These are phyloP conservation scores for Litchi chinensis DNA, from an alignment of 345 rosid genomes.

Conservation along the genomic window DNA sequence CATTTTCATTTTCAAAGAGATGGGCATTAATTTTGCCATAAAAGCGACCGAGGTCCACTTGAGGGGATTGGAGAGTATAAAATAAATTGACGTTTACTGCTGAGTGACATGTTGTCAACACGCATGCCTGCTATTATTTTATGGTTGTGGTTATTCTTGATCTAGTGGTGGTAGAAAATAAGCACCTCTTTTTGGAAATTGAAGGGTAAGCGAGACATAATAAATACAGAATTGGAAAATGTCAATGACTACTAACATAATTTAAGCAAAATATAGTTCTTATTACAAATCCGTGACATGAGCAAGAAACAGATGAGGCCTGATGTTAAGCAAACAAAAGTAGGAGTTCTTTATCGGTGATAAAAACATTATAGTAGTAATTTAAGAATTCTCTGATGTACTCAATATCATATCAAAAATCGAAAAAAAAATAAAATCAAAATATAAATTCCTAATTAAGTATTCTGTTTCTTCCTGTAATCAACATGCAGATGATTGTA, in stretches of 20 bases:
- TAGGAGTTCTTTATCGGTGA: no score
- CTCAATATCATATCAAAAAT: no score
- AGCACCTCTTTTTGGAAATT: slow-evolving; percentile 2
- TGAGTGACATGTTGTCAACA: background rate
- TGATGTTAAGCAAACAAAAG: no score
- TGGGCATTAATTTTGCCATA: background rate
- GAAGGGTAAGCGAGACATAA: background rate
- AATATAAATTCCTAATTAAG: no score
- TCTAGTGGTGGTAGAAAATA: background rate
- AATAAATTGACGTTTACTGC: background rate
- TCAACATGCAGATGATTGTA: no score
- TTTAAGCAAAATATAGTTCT: no score
- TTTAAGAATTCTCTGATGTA: no score
- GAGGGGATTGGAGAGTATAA: background rate
- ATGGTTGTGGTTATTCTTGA: background rate
- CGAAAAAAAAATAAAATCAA: no score
- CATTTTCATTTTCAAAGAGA: background rate
- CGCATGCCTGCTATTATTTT: slow-evolving; percentile 4
- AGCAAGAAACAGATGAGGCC: no score
- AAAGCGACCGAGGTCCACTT: background rate
- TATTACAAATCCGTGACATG: no score
- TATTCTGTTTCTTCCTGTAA: no score
- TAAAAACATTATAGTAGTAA: no score
- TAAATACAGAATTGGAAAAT: background rate
- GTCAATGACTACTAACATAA: background rate